Percentiles rank a stretch among this genome's conserved stretches.
These are phyloP conservation scores for Hericium rajendrae DNA, from an alignment of 768 basidiomycete genomes.

Conservation along the genomic window DNA sequence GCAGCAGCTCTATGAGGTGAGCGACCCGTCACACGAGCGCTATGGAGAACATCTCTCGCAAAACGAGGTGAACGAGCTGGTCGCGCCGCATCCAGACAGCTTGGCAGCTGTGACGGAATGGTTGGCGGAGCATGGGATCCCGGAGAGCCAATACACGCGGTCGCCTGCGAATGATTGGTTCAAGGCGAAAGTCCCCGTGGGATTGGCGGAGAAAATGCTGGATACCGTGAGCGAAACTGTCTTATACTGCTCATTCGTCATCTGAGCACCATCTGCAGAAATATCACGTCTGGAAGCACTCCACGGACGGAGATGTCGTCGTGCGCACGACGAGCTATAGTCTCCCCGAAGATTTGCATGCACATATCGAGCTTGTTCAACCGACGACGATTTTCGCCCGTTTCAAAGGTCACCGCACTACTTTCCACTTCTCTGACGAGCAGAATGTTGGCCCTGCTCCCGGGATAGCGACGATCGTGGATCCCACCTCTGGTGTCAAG, in stretches of 20 bases:
- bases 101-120: conserved; percentile 42
- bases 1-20: conserved; percentile 16
- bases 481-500: neutral
- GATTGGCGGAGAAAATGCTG: conserved; percentile 51
- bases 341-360: conserved; percentile 41
- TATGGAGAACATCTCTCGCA: conserved; percentile 35
- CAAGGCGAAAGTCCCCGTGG: conserved; percentile 40
- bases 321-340: conserved; percentile 54
- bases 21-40: conserved; percentile 16
- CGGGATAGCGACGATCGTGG: neutral
- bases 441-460: neutral
- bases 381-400: conserved; percentile 57
- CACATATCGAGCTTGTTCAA: conserved; percentile 52
- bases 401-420: conserved; percentile 30
- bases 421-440: conserved; percentile 19
- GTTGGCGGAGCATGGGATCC: conserved; percentile 42
- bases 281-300: conserved; percentile 48
- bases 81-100: conserved; percentile 44
- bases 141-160: conserved; percentile 33
- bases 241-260: neutral
- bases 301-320: conserved; percentile 37
- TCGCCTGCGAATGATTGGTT: conserved; percentile 60
- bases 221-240: conserved; percentile 31
- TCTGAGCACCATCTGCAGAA: conserved; percentile 24
- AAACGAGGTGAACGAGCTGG: conserved; percentile 45